Evolutionary conservation across 2,329 filamentous ascomycete species (phyloP), one percentile per base, ranked within the genome.

Genomic region (Cephalotrichum gorgonifer): DNA sequence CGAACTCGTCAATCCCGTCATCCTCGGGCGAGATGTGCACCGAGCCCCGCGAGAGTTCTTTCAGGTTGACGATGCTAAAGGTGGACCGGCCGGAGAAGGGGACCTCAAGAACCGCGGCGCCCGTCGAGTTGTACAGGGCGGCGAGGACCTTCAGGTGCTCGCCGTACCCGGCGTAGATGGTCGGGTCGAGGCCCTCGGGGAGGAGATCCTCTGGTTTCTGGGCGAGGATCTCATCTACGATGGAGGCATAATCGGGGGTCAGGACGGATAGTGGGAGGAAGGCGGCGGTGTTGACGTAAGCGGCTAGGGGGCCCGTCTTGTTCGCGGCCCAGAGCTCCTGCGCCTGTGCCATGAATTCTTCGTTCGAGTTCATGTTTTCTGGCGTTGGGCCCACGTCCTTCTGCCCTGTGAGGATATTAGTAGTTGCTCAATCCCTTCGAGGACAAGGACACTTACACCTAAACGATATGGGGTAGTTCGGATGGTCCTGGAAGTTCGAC

Each of bases 401-500:
- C n/a, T n/a, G n/a, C n/a, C n/a, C n/a, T n/a, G 38, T 49, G 44
- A 25, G 39, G n/a, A 38, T 28, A 33, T 23, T 2, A 22, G 17
- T 6, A 20, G 9, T 39, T 43, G 43, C 31, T n/a, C 51, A 55
- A 9, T 49, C 46, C 3, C 46, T 39, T 49, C 17, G 4, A 9
- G 6, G 6, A 5, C 8, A 39, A 23, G 25, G 9, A 14, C 25
- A 47, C 50, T 47, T 14, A 58, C 56, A 11, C 48, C 45, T 50
- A 35, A 44, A 50, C 4, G 47, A 43, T 11, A 53, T 45, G 53
- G 54, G 25, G 66, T 67, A 44, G 26, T 52, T 43, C 25, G 51
- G 35, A 22, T 56, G 74, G 58, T 83, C 76, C 59, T 78, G 70
- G 4, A 83, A 63, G 59, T 81, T 81, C 17, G 68, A 72, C 3